A percentile compares a stretch with the other conserved stretches of the same genome.
Conservation (phyloP, 2,329 filamentous ascomycete species). For the Apiospora rasikravindrae region DNA sequence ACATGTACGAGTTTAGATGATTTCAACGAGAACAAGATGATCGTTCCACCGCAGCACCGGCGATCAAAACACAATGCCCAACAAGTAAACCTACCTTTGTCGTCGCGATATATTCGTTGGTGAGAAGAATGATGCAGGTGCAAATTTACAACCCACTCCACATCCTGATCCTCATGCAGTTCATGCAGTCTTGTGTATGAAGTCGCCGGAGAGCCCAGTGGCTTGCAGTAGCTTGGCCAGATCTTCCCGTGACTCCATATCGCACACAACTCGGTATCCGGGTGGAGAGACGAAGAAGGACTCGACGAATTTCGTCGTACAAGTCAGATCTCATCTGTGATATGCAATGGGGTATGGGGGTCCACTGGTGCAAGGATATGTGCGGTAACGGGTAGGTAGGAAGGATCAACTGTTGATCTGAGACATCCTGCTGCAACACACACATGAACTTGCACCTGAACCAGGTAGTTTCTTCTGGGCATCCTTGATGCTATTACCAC, state of each 20-base stretch:
- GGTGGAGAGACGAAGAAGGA: background rate
- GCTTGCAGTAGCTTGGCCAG: background rate
- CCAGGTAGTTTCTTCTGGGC: background rate
- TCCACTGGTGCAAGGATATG: conserved; percentile 10
- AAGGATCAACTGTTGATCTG: background rate
- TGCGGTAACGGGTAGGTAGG: background rate
- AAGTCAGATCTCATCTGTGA: background rate
- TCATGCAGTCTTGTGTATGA: background rate
- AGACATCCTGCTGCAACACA: conserved; percentile 3
- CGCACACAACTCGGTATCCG: background rate
- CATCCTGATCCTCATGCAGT: background rate
- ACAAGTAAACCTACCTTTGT: background rate
- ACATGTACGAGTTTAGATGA: conserved; percentile 31
- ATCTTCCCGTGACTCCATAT: background rate
- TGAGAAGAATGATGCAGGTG: background rate
- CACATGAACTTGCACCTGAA: background rate
- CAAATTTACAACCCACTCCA: background rate
- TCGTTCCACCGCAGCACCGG: conserved; percentile 15
- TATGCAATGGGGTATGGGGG: background rate
- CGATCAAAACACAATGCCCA: conserved; percentile 16
- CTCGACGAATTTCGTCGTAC: background rate
- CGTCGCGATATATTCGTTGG: background rate
- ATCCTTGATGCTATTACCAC: background rate
- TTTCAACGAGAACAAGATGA: conserved; percentile 23
- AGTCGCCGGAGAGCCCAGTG: background rate